A percentile compares a stretch with the other conserved stretches of the same genome.
phyloP scores from a whole-genome alignment of 768 basidiomycete genomes.

The Trametes meyenii region DNA sequence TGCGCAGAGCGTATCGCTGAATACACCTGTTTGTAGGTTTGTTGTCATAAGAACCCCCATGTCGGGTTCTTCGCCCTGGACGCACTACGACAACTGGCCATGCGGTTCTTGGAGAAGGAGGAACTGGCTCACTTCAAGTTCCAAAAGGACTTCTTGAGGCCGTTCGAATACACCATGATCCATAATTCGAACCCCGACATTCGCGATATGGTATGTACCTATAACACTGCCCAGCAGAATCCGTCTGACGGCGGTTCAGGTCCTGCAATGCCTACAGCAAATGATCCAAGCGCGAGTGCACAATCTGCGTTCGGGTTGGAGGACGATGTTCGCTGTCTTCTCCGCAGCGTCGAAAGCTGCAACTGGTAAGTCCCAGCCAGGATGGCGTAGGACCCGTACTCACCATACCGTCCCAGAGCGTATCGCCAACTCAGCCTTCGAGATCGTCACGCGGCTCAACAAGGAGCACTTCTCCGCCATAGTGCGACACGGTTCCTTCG shows the following conservation, averaged over 20 bases:
- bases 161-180: constrained; percentile 97
- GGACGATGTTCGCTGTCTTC: constrained; percentile 99
- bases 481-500: constrained; percentile 91
- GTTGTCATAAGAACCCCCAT: constrained; percentile 96
- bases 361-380: constrained; percentile 57
- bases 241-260: constrained; percentile 47
- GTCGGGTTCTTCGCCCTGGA: constrained; percentile 97
- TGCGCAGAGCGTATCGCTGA: too few relatives aligned
- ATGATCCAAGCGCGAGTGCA: constrained; percentile 96
- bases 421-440: constrained; percentile 91
- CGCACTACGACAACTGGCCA: constrained; percentile 93
- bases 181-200: constrained; percentile 96
- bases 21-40: constrained; percentile 61
- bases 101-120: constrained; percentile 99
- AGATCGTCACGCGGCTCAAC: constrained; percentile 91
- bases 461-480: constrained; percentile 89
- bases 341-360: constrained; percentile 93
- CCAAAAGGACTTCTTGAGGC: constrained; percentile 98
- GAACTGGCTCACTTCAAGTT: constrained; percentile 98
- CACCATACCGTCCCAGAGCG: constrained; percentile 58
- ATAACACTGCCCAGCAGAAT: neutral
- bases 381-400: neutral
- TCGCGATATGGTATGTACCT: constrained; percentile 80
- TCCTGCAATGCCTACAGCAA: constrained; percentile 96
- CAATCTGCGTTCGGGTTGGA: constrained; percentile 97